A percentile compares a stretch with the other conserved stretches of the same genome.
phyloP scores from a whole-genome alignment of 805 yeast species.

The Teunomyces kruisii region DNA sequence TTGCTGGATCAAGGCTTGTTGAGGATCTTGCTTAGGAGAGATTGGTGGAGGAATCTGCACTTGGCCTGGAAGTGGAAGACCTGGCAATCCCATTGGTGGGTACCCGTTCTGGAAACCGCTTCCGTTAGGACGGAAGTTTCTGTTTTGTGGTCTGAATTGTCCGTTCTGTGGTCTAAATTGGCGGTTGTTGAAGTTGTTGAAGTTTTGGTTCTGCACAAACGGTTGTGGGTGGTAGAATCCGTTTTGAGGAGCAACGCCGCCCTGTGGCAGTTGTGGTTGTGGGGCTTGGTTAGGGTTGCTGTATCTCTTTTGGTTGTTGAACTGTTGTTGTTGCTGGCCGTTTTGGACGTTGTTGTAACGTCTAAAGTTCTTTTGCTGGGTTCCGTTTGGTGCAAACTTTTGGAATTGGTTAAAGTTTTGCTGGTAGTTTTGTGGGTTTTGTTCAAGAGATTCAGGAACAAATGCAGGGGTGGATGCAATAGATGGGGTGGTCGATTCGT shows the following conservation, averaged over 20 bases:
- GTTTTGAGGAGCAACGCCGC: constrained; percentile 9
- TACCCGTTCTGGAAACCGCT: constrained; percentile 22
- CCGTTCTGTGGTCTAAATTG: constrained; percentile 22
- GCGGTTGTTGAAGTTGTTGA: constrained; percentile 26
- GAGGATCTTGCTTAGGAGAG: constrained; percentile 47
- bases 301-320: constrained; percentile 16
- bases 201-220: constrained; percentile 22
- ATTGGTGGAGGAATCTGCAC: constrained; percentile 46
- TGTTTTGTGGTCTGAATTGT: constrained; percentile 19
- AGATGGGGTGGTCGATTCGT: constrained; percentile 5
- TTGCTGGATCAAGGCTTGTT: constrained; percentile 53
- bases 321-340: constrained; percentile 12
- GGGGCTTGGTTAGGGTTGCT: constrained; percentile 18
- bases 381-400: constrained; percentile 11
- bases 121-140: constrained; percentile 9
- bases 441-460: constrained; percentile 5
- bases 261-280: constrained; percentile 8
- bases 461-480: constrained; percentile 3
- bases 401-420: constrained; percentile 13
- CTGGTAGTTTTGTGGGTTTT: constrained; percentile 8
- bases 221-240: constrained; percentile 36
- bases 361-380: constrained; percentile 27
- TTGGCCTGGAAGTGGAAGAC: constrained; percentile 15
- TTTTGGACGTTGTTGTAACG: constrained; percentile 23
- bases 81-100: constrained; percentile 3